Conservation (phyloP, 495 filamentous ascomycete genomes). For the Penicillium roqueforti region DNA sequence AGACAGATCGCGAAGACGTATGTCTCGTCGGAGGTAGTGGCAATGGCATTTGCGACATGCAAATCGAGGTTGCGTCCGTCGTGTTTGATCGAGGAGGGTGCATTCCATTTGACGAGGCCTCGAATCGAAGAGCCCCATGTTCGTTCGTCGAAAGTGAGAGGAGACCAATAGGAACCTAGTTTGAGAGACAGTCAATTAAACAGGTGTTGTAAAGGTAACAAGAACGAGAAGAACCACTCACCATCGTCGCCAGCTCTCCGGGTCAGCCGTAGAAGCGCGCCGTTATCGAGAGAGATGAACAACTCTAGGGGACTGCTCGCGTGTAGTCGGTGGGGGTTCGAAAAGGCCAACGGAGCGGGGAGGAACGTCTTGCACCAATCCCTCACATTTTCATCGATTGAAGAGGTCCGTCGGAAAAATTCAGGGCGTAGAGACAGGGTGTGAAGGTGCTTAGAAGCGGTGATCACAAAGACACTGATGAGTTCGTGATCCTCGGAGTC, state of each 20-base stretch:
- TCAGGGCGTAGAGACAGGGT: slow-evolving; percentile 75
- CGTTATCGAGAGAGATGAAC: slow-evolving; percentile 77
- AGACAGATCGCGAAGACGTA: slow-evolving; percentile 80
- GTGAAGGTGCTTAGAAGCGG: slow-evolving; percentile 70
- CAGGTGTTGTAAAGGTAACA: neutral
- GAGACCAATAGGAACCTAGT: slow-evolving; percentile 63
- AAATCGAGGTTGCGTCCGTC: slow-evolving; percentile 62
- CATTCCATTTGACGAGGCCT: slow-evolving; percentile 66
- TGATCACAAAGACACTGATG: slow-evolving; percentile 75
- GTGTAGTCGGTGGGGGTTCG: slow-evolving; percentile 74
- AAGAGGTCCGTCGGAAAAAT: slow-evolving; percentile 64
- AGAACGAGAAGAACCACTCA: slow-evolving; percentile 32
- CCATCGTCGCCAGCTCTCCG: slow-evolving; percentile 63
- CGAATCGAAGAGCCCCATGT: slow-evolving; percentile 71
- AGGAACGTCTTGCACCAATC: slow-evolving; percentile 73
- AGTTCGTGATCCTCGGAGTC: slow-evolving; percentile 75
- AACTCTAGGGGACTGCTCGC: slow-evolving; percentile 68
- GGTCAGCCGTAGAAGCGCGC: slow-evolving; percentile 69
- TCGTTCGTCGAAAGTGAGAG: slow-evolving; percentile 72
- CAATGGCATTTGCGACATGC: slow-evolving; percentile 59
- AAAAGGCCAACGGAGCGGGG: slow-evolving; percentile 69
- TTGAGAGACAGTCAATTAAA: slow-evolving; percentile 1
- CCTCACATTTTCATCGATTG: slow-evolving; percentile 63
- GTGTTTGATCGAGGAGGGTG: slow-evolving; percentile 60
- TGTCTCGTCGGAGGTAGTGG: slow-evolving; percentile 58